These are phyloP conservation scores for Eleusine indica DNA, from an alignment of 176 grass and related monocot species.

Conservation along the genomic window DNA sequence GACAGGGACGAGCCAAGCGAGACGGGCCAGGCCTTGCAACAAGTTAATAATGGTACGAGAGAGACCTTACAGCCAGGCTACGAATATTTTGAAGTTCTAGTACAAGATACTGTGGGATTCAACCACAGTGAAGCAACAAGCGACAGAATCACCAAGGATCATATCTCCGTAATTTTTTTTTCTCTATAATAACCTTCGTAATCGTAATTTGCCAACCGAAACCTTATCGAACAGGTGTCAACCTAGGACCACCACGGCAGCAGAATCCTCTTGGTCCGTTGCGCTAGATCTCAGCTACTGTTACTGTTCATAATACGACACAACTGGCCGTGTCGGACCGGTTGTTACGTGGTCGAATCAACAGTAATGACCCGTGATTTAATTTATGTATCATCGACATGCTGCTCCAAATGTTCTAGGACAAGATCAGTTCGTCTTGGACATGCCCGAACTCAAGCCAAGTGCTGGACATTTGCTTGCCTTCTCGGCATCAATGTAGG, in stretches of 20 bases:
- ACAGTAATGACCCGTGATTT: background rate
- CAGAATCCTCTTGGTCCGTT: slow-evolving; percentile 20
- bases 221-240: slow-evolving; percentile 23
- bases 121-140: slow-evolving; percentile 3
- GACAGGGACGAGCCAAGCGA: background rate
- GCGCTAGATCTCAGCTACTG: slow-evolving; percentile 22
- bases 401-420: background rate
- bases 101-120: slow-evolving; percentile 12
- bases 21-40: background rate
- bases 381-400: background rate
- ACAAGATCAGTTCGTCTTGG: slow-evolving; percentile 16
- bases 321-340: slow-evolving; percentile 38
- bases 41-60: background rate
- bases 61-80: background rate
- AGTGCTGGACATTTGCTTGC: background rate
- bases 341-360: slow-evolving; percentile 35
- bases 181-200: slow-evolving; percentile 2
- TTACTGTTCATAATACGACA: slow-evolving; percentile 42
- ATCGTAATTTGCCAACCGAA: slow-evolving; percentile 17
- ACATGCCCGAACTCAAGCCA: slow-evolving; percentile 10
- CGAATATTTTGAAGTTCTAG: slow-evolving; percentile 1
- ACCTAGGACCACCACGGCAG: slow-evolving; percentile 39
- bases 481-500: background rate
- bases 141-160: slow-evolving; percentile 10
- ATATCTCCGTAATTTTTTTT: slow-evolving; percentile 22